Evolutionary conservation across 805 yeast species (phyloP).

Genomic region (Candida methanosorbosa): DNA sequence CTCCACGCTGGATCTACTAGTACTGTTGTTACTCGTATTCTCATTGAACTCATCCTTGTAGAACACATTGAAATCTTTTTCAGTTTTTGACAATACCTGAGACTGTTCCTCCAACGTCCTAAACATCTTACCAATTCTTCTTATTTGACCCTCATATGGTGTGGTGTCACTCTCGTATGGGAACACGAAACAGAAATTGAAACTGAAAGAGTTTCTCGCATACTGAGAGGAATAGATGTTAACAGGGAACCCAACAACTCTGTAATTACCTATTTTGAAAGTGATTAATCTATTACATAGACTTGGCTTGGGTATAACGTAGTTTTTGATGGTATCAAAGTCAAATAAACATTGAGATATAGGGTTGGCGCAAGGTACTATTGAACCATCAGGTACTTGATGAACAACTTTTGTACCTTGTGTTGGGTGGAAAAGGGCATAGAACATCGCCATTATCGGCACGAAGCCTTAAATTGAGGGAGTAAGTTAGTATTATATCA

Average conservation of each 20-base stretch:
- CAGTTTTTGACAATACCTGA: constrained; percentile 55
- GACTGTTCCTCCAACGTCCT: constrained; percentile 86
- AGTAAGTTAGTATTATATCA: neutral
- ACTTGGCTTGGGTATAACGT: constrained; percentile 88
- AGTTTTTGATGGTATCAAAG: constrained; percentile 82
- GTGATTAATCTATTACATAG: constrained; percentile 78
- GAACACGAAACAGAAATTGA: constrained; percentile 90
- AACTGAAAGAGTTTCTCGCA: constrained; percentile 85
- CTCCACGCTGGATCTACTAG: neutral
- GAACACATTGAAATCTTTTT: constrained; percentile 33
- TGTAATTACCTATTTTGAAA: constrained; percentile 57
- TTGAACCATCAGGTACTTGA: constrained; percentile 80
- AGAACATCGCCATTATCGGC: constrained; percentile 84
- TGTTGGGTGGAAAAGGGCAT: constrained; percentile 89
- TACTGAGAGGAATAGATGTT: constrained; percentile 66
- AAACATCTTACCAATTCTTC: constrained; percentile 82
- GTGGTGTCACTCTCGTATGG: constrained; percentile 72
- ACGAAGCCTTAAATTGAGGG: constrained; percentile 48
- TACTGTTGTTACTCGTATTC: too few species aligned
- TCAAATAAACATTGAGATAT: constrained; percentile 44
- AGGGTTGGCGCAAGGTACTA: constrained; percentile 28
- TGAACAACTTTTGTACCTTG: constrained; percentile 89
- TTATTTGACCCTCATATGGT: constrained; percentile 80
- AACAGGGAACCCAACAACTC: constrained; percentile 85
- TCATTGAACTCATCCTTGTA: constrained; percentile 26